Conservation (phyloP, 1,139 yeast genomes). For the Geotrichum australiense region DNA sequence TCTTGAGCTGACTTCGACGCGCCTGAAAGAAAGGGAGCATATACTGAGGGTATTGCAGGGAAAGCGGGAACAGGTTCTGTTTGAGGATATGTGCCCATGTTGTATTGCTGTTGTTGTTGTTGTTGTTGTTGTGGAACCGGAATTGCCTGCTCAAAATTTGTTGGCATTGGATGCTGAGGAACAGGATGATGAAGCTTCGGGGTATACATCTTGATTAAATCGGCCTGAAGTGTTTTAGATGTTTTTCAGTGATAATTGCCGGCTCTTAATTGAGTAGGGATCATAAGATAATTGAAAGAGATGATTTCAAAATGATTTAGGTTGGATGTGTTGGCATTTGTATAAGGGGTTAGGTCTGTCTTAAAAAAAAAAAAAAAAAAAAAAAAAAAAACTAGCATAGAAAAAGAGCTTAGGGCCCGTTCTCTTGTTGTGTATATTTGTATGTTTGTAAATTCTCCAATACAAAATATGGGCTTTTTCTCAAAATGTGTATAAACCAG, state of each 20-base stretch:
- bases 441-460: no score
- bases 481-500: no score
- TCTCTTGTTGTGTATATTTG: no score
- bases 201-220: conserved; percentile 18
- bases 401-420: no score
- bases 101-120: conserved; percentile 11
- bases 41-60: conserved; percentile 81
- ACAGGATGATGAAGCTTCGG: conserved; percentile 43
- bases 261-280: not conserved
- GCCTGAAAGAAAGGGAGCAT: conserved; percentile 47
- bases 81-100: conserved; percentile 5
- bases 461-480: no score
- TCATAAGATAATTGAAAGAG: not conserved
- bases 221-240: not conserved
- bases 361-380: not conserved
- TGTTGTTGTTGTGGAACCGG: conserved; percentile 19
- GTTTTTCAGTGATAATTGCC: not conserved
- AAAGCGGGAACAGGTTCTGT: not conserved
- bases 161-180: conserved; percentile 42
- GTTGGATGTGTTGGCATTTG: no score
- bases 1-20: conserved; percentile 69
- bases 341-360: not conserved
- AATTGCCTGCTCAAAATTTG: conserved; percentile 27
- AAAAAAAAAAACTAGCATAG: conserved; percentile 4
- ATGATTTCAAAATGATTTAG: not conserved